These are phyloP conservation scores for Psophocarpus tetragonolobus DNA, from an alignment of 306 rosid species.

Conservation along the genomic window DNA sequence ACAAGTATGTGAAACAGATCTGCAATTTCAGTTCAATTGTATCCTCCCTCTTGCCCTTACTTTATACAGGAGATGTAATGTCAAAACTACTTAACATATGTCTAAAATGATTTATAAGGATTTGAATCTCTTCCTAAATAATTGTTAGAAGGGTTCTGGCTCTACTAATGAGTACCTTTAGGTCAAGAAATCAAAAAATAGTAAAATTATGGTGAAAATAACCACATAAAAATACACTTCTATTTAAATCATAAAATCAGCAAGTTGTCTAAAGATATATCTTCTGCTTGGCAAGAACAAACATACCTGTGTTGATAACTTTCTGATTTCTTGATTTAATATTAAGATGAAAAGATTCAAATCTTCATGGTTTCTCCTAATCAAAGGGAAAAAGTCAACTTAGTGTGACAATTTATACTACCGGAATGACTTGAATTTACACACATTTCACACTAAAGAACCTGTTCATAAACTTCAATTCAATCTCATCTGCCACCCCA, in stretches of 20 bases:
- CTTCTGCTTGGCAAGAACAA: constrained; percentile 24
- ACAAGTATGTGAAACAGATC: not conserved
- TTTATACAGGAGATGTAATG: not conserved
- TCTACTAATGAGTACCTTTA: not conserved
- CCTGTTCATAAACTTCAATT: constrained; percentile 97
- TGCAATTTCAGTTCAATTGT: not conserved
- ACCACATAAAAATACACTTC: not conserved
- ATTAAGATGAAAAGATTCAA: constrained; percentile 70
- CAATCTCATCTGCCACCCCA: constrained; percentile 93
- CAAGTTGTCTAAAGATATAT: constrained; percentile 14
- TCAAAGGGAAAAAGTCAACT: constrained; percentile 23
- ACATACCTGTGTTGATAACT: constrained; percentile 83
- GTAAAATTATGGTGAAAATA: no score
- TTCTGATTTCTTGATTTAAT: constrained; percentile 90
- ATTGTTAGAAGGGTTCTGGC: not conserved
- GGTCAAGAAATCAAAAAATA: not conserved
- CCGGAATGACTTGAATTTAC: constrained; percentile 13
- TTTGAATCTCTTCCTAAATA: not conserved
- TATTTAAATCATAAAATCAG: constrained; percentile 17
- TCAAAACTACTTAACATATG: not conserved
- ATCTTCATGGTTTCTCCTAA: constrained; percentile 92
- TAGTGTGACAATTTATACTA: constrained; percentile 9
- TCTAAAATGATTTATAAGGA: not conserved
- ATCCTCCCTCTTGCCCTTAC: not conserved
- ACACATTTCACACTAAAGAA: constrained; percentile 38